Percentiles rank a stretch among this genome's conserved stretches.
Conservation (phyloP, 768 basidiomycete species). For the Amanita rimosa region DNA sequence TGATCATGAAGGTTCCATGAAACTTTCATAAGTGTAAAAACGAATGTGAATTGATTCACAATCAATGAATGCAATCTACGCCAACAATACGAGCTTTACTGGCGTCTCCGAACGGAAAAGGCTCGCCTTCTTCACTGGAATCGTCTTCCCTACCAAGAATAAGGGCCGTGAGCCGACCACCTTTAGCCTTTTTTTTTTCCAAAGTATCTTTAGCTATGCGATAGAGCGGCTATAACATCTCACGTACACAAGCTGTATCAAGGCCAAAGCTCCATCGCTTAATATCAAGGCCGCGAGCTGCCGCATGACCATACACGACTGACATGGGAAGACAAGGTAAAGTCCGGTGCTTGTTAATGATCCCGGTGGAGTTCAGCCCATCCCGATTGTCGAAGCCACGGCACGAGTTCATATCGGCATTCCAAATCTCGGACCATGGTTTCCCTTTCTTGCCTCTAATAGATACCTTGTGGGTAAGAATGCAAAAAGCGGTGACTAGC, state of each 20-base stretch:
- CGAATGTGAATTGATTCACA: too few relatives aligned
- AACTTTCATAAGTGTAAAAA: neutral
- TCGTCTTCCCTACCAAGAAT: constrained; percentile 30
- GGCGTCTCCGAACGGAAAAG: constrained; percentile 47
- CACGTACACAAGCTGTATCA: constrained; percentile 79
- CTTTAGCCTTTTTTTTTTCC: constrained; percentile 42
- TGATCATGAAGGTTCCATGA: too few relatives aligned
- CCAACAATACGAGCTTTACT: constrained; percentile 38
- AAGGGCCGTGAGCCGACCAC: constrained; percentile 51
- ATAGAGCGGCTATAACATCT: neutral
- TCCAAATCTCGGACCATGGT: constrained; percentile 75
- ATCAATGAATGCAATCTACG: constrained; percentile 14
- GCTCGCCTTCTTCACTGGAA: constrained; percentile 10
- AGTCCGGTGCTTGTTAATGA: constrained; percentile 2
- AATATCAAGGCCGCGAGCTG: constrained; percentile 68
- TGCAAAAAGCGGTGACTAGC: neutral
- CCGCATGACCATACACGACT: constrained; percentile 85
- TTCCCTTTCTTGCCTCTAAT: constrained; percentile 33
- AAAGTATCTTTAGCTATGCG: neutral
- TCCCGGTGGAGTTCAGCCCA: neutral
- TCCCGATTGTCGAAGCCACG: constrained; percentile 28
- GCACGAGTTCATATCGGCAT: constrained; percentile 48
- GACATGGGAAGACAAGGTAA: constrained; percentile 62
- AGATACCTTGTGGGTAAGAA: neutral
- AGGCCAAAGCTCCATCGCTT: constrained; percentile 78